Evolutionary conservation across 345 rosid genomes (phyloP), one percentile per base, ranked within the genome.

Genomic region (Gossypium stocksii): DNA sequence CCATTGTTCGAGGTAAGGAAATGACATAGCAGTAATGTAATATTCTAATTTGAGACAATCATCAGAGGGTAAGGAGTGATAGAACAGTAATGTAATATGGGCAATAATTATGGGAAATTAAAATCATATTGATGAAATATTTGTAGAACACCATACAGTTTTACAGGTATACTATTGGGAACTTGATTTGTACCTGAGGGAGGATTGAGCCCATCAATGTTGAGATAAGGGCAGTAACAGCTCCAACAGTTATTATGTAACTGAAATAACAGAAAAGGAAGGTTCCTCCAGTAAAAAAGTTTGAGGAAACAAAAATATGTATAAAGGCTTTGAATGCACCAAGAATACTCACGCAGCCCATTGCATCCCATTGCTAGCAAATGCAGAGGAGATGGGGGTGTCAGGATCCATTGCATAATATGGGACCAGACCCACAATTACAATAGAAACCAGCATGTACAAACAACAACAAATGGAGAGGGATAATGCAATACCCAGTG

Each of bases 331-430:
- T 1, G 46, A 74, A 67, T 44, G 29, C 41, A 44, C 61, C 12
- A 48, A 69, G 73, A 61, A 79, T 52, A 83, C 99, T 86, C 86
- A 95, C 99, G 92, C 94, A 5, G 97, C 97, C 99, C 99, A 95
- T 52, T 89, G 92, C 99, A 95, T 93, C 75, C 91, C 99, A 80
- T 89, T 83, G 79, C 81, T 80, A 77, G 96, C 82, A 80, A 95
- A 95, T 76, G 99, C 99, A 64, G 99, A 87, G 43, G 99, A 95
- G 65, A 95, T 95, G 7, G 99, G 99, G 57, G 99, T 95, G 81
- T 95, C 99, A 6, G 98, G 99, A 82, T 95, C 94, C 97, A 95
- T 88, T 22, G 85, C 88, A 82, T 89, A 90, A 80, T 93, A 95
- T 57, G 99, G 99, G 53, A 93, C 91, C 78, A 95, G 83, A 76